A percentile compares a stretch with the other conserved stretches of the same genome.
Evolutionary conservation across 2,329 filamentous ascomycete species (phyloP).

Genomic region (Hypocreales sp.): DNA sequence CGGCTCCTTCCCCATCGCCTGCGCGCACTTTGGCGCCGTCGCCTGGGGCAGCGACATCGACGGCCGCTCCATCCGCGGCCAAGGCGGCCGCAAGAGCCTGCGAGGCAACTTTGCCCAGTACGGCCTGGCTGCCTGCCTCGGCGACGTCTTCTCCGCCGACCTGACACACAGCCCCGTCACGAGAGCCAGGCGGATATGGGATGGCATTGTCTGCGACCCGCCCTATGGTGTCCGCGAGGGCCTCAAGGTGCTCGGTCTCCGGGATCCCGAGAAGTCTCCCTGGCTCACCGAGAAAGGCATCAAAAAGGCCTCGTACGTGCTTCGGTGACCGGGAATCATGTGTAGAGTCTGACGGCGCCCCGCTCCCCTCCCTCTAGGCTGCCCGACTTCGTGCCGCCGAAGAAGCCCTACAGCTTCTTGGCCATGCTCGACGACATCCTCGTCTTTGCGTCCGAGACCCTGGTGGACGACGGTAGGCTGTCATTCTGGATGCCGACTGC

Average conservation of each 20-base stretch:
- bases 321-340: neutral
- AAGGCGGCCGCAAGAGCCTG: constrained; percentile 33
- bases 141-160: constrained; percentile 74
- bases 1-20: constrained; percentile 81
- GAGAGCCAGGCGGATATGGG: constrained; percentile 43
- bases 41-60: constrained; percentile 88
- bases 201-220: constrained; percentile 89
- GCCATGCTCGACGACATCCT: constrained; percentile 85
- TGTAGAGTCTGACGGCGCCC: neutral
- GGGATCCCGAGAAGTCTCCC: constrained; percentile 45
- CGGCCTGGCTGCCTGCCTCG: constrained; percentile 44
- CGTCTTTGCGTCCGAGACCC: constrained; percentile 57
- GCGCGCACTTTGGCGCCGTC: constrained; percentile 75
- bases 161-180: constrained; percentile 73
- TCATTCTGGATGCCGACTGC: constrained; percentile 97
- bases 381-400: constrained; percentile 67
- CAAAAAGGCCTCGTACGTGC: constrained; percentile 48
- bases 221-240: constrained; percentile 93
- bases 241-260: constrained; percentile 67
- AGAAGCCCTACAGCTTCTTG: constrained; percentile 80
- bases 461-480: constrained; percentile 66
- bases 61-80: constrained; percentile 70
- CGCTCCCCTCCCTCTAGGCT: constrained; percentile 16
- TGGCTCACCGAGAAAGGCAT: constrained; percentile 54
- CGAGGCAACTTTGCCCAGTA: constrained; percentile 77